A percentile compares a stretch with the other conserved stretches of the same genome.
These are phyloP conservation scores for Penicillium coprophilum DNA, from an alignment of 495 filamentous ascomycete species.

Conservation along the genomic window DNA sequence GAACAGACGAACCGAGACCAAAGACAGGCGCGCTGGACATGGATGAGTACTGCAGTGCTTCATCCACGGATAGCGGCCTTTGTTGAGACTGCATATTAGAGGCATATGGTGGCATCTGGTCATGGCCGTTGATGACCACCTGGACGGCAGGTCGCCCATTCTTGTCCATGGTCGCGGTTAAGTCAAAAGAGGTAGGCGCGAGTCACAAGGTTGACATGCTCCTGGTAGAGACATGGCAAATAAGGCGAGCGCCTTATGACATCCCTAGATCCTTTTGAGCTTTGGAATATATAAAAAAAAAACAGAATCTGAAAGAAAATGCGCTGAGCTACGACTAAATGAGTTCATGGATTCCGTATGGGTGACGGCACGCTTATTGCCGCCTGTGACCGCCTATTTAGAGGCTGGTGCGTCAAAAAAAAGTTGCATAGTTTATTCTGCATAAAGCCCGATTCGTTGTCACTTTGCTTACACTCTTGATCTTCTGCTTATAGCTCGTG, in stretches of 20 bases:
- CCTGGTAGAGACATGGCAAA: constrained; percentile 51
- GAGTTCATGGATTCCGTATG: constrained; percentile 25
- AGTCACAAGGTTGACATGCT: constrained; percentile 46
- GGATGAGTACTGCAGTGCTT: constrained; percentile 88
- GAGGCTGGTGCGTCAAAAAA: constrained; percentile 38
- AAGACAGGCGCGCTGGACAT: constrained; percentile 89
- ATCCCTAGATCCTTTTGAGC: constrained; percentile 14
- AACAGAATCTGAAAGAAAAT: not conserved
- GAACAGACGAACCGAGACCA: constrained; percentile 62
- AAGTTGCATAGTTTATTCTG: constrained; percentile 14
- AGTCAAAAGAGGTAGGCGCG: constrained; percentile 39
- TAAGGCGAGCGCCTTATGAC: constrained; percentile 18
- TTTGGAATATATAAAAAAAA: not conserved
- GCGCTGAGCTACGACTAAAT: constrained; percentile 15
- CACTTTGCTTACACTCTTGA: constrained; percentile 1
- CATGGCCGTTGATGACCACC: constrained; percentile 46
- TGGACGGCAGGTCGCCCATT: constrained; percentile 45
- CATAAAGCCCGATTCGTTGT: not conserved
- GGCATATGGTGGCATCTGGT: constrained; percentile 30
- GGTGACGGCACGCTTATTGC: constrained; percentile 30
- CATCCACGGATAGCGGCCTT: constrained; percentile 64
- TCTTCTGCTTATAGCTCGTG: not conserved
- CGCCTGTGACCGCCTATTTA: constrained; percentile 37
- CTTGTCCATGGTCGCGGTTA: constrained; percentile 41
- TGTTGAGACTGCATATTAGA: constrained; percentile 30